A percentile compares a stretch with the other conserved stretches of the same genome.
phyloP scores from a whole-genome alignment of 2,329 filamentous ascomycete species.

The Metarhizium sp. region DNA sequence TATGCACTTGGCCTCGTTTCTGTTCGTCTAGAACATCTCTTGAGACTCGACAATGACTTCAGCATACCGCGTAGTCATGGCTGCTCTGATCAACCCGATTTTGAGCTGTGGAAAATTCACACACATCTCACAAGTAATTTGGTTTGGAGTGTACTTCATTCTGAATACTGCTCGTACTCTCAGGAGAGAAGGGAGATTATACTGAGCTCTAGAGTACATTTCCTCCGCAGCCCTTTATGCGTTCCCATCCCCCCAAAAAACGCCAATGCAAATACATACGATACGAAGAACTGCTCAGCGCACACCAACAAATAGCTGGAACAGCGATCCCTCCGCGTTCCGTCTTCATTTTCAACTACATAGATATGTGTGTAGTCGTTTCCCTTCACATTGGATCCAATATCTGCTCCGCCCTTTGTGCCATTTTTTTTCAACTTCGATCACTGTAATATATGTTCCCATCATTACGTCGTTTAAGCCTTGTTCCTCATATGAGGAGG shows the following conservation, averaged over 20 bases:
- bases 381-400: slow-evolving; percentile 1
- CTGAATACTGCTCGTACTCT: slow-evolving; percentile 18
- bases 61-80: too few relatives aligned
- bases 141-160: slow-evolving; percentile 12
- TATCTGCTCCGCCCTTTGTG: background rate
- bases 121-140: slow-evolving; percentile 2
- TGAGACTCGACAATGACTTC: too few relatives aligned
- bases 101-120: too few relatives aligned
- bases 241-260: slow-evolving; percentile 22
- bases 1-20: too few relatives aligned
- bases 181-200: slow-evolving; percentile 20
- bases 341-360: background rate
- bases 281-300: background rate
- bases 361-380: background rate
- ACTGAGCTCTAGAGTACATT: slow-evolving; percentile 29
- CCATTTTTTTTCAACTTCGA: background rate
- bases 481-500: slow-evolving; percentile 35
- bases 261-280: slow-evolving; percentile 24
- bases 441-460: background rate
- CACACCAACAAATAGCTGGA: background rate
- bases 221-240: slow-evolving; percentile 14
- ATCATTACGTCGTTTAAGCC: slow-evolving; percentile 9
- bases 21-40: too few relatives aligned
- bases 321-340: slow-evolving; percentile 1
- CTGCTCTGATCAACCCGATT: too few relatives aligned